Base-by-base conservation (phyloP, 2,329 filamentous ascomycete genomes). In the Hirsutella minnesotensis region DNA sequence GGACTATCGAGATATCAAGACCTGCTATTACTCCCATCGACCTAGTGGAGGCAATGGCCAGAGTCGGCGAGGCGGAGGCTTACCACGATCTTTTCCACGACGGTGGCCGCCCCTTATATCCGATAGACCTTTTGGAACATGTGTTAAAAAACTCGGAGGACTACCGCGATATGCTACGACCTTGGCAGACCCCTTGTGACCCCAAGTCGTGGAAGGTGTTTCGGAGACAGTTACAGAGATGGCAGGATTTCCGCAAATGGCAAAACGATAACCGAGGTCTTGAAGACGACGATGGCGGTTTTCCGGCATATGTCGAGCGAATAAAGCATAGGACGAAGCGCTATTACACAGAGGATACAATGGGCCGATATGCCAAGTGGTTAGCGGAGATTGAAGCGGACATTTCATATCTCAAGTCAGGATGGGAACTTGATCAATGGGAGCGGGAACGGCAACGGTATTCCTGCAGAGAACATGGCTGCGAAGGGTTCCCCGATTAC, bases 51-150 rank as follows among this genome's bases (percentile, higher is more conserved):
- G 5, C 5, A 5, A 9, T 12, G 22, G 20, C 20, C 16, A 42
- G 22, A n/a, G 40, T 37, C 18, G 3, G 3, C 12, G 53, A 60
- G 44, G 52, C 27, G 3, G 34, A 51, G 9, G 48, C 42, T 29
- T 60, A 61, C 43, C 24, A 57, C 33, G 39, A 50, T 4, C 57
- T 63, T 19, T 34, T 63, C 29, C 47, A 47, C 9, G 54, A 57
- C 22, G 58, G 58, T 38, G 56, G 60, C 29, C 56, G 54, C 22
- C 59, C 59, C 8, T 37, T 51, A 21, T 60, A 59, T 40, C 50
- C 47, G 13, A 51, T 61, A 18, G 45, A 47, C 21, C 51, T 53
- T 16, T 41, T 60, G 8, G 47, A 54, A 5, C 40, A 55, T 15
- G 47, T 63, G 34, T 33, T 42, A 8, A 16, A 42, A 16, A 35